Conservation (phyloP, 345 rosid species). For the Cardiospermum halicacabum region DNA sequence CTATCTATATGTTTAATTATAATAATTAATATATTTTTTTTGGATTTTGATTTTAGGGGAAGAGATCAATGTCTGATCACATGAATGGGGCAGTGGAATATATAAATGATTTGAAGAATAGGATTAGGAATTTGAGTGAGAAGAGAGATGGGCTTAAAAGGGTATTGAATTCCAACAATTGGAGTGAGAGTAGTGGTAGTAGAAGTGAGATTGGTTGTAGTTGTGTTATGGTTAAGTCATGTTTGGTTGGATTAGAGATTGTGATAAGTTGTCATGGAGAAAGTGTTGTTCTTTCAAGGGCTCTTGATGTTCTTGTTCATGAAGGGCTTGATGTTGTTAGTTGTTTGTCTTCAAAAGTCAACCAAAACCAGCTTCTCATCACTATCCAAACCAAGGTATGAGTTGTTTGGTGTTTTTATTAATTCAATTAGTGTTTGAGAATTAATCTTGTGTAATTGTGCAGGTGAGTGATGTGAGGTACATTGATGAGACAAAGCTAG, state of each 20-base stretch:
- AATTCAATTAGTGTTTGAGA: too few relatives aligned
- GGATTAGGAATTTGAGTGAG: constrained; percentile 33
- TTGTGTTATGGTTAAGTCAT: constrained; percentile 32
- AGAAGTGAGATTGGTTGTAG: not conserved
- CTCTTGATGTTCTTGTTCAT: constrained; percentile 37
- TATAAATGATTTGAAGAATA: constrained; percentile 43
- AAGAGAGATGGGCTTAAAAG: constrained; percentile 42
- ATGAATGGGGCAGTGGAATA: constrained; percentile 65
- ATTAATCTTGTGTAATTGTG: too few relatives aligned
- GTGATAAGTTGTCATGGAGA: constrained; percentile 28
- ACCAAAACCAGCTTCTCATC: constrained; percentile 34
- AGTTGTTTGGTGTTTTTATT: too few relatives aligned
- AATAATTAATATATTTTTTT: constrained; percentile 15
- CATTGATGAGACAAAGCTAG: constrained; percentile 36
- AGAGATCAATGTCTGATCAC: constrained; percentile 76
- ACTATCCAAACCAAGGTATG: constrained; percentile 54
- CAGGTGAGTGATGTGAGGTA: constrained; percentile 43
- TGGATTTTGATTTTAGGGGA: constrained; percentile 60
- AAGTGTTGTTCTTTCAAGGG: constrained; percentile 39
- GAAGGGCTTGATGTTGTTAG: constrained; percentile 45
- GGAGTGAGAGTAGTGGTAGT: constrained; percentile 6
- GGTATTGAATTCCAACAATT: constrained; percentile 21
- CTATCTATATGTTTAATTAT: too few relatives aligned
- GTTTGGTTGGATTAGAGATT: constrained; percentile 47
- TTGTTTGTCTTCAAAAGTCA: constrained; percentile 47